Evolutionary conservation across 2,329 filamentous ascomycete species (phyloP), one percentile per base, ranked within the genome.

Genomic region (Pyricularia grisea): DNA sequence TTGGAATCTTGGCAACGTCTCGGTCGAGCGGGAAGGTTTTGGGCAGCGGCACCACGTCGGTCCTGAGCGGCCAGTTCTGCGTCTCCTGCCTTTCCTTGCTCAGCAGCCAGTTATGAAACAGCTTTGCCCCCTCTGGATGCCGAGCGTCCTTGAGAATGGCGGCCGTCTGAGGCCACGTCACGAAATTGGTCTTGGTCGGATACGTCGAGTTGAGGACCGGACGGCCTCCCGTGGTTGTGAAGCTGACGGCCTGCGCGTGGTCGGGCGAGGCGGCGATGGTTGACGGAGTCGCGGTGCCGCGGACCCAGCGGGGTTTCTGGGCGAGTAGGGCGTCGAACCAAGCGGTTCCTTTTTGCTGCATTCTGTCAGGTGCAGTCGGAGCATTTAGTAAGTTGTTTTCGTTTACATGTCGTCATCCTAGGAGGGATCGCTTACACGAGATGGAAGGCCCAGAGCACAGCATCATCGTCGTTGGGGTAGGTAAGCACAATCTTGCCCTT

Each of bases 401-500:
- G 31, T 33, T 33, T 33, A 33, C 4, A 33, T 33, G 31, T 33
- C 31, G 31, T 33, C 31, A 10, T 33, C 31, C 31, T 6, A 10
- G 31, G 31, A 33, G 28, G 31, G 31, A 1, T 33, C 4, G 55
- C 79, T 77, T 74, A 81, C 80, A 86, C 80, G 1, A 84, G 75
- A 60, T 84, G 77, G 61, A 83, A 85, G 3, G 81, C 80, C 61
- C 78, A 86, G 0, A 85, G 76, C 2, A 87, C 81, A 0, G 85
- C 85, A 68, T 87, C 85, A 61, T 87, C 85, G 60, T 87, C 85
- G 70, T 87, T 85, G 11, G 85, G 85, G 69, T 87, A 87, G 0
- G 84, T 86, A 12, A 87, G 73, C 2, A 82, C 81, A 4, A 87
- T 76, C 74, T 84, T 86, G 70, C 82, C 76, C 75, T 87, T 87